Percentiles rank a stretch among this genome's conserved stretches.
Conservation (phyloP, 2,329 filamentous ascomycete species). For the Hypoxylon sp. region DNA sequence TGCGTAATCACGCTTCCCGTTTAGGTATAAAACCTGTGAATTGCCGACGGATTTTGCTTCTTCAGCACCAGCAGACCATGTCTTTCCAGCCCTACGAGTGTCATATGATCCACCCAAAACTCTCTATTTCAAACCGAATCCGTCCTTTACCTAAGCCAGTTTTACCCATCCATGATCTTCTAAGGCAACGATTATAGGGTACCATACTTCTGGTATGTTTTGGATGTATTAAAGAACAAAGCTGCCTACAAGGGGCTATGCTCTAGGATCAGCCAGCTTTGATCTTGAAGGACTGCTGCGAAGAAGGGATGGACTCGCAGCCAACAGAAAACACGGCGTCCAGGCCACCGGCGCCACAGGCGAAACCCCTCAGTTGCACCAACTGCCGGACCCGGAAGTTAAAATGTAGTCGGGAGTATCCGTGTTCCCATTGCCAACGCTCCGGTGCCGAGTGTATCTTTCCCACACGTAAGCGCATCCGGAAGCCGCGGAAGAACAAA, state of each 20-base stretch:
- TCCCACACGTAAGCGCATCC: conserved; percentile 61
- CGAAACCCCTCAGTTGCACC: conserved; percentile 66
- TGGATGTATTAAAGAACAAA: not conserved
- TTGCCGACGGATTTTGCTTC: not conserved
- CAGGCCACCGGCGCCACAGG: conserved; percentile 12
- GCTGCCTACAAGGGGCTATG: not conserved
- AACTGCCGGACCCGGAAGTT: conserved; percentile 75
- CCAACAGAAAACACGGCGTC: conserved; percentile 12
- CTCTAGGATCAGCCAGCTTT: not conserved
- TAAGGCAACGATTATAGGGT: not conserved
- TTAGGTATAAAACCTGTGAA: not conserved
- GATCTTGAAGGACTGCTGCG: not conserved
- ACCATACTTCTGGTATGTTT: not conserved
- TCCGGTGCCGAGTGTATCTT: conserved; percentile 64
- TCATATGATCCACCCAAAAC: conserved; percentile 13
- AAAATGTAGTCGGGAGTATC: conserved; percentile 70
- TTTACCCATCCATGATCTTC: not conserved
- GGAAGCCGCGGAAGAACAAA: conserved; percentile 58
- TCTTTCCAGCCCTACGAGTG: conserved; percentile 12
- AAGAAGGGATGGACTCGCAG: conserved; percentile 19
- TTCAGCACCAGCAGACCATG: not conserved
- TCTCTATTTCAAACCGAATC: not conserved
- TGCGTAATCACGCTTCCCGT: not conserved
- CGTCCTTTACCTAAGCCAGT: conserved; percentile 3
- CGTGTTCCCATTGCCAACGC: conserved; percentile 68